Conservation (phyloP, 83 land plant species). For the Diphasiastrum complanatum region DNA sequence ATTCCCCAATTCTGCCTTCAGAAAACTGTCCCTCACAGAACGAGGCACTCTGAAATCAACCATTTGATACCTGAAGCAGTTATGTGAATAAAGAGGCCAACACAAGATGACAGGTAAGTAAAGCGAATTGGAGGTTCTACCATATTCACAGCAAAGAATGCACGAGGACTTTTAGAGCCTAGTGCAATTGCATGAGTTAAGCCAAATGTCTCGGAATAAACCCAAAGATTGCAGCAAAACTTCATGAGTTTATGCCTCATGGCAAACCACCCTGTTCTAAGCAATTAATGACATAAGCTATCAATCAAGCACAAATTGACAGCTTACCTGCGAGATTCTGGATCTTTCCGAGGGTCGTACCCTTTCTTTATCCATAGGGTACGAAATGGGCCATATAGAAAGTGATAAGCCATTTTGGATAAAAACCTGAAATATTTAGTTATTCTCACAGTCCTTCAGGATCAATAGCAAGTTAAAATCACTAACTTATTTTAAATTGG, state of each 20-base stretch:
- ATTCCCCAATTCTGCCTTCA: constrained; percentile 18
- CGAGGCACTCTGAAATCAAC: constrained; percentile 37
- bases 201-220: too few species aligned
- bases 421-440: constrained; percentile 87
- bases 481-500: too few species aligned
- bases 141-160: too few species aligned
- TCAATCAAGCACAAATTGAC: neutral
- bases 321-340: constrained; percentile 77
- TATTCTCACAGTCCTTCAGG: too few species aligned
- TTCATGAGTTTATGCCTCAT: too few species aligned
- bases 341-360: constrained; percentile 89
- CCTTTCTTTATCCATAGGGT: constrained; percentile 87
- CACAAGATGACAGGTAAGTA: neutral
- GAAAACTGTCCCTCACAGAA: constrained; percentile 22
- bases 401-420: constrained; percentile 64
- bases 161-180: too few species aligned
- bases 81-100: constrained; percentile 1
- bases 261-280: too few species aligned
- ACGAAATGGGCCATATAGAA: constrained; percentile 82
- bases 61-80: constrained; percentile 32
- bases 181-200: too few species aligned
- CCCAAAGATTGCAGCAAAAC: too few species aligned
- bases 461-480: too few species aligned
- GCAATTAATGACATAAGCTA: too few species aligned
- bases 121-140: neutral